Base-by-base conservation (phyloP, 805 yeast genomes). In the Wickerhamomyces subpelliculosus region DNA sequence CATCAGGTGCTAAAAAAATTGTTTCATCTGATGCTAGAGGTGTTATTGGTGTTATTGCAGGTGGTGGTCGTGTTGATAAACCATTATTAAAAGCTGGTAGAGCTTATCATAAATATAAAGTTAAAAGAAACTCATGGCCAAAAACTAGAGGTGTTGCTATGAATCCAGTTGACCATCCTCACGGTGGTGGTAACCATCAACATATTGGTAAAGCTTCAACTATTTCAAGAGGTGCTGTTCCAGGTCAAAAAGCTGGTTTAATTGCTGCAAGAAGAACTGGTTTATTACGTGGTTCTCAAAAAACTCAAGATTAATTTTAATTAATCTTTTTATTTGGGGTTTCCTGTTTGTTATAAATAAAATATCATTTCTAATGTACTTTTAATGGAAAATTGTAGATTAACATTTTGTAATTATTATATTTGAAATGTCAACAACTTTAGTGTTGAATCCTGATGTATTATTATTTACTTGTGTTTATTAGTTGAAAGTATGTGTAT, bases 121-220 rank as follows among this genome's bases (percentile, higher is more conserved):
- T 89, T 65, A 93, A 93, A 94, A 82, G 97, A 79, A 88, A 93
- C 95, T 87, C 96, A 57, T 93, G 97, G 97, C 98, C 98, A 76
- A 89, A 87, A 85, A 93, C 97, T 67, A 88, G 97, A 80, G 98
- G 97, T 90, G 97, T 90, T 70, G 98, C 98, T 71, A 90, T 93
- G 98, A 90, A 90, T 80, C 97, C 97, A 73, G 98, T 90, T 72
- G 98, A 90, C 72, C 98, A 90, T 80, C 98, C 98, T 72, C 98
- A 90, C 74, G 98, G 98, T 86, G 97, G 98, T 90, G 98, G 98
- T 90, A 89, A 89, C 96, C 97, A 90, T 76, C 97, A 90, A 80
- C 97, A 90, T 74, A 90, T 89, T 78, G 97, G 97, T 88, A 90
- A 90, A 82, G 97, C 97, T 65, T 90, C 97, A 62, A 90, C 97